phyloP scores from a whole-genome alignment of 345 rosid species.

The Citrus inodora region DNA sequence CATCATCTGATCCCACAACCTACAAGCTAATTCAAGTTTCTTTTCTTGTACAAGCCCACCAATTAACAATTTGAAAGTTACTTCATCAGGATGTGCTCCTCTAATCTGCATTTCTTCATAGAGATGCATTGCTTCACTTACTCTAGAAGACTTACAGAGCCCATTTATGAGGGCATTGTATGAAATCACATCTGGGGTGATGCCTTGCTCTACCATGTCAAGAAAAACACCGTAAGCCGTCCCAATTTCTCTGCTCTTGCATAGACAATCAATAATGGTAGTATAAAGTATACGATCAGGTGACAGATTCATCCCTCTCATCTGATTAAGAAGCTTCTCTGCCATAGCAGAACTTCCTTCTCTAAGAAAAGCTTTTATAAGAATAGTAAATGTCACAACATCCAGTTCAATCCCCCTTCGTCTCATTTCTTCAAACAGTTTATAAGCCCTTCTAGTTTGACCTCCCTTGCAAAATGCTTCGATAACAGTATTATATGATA shows the following conservation, averaged over 20 bases:
- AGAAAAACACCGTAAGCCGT: constrained; percentile 56
- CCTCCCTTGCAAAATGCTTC: constrained; percentile 51
- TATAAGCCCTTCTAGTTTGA: constrained; percentile 47
- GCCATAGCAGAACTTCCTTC: constrained; percentile 58
- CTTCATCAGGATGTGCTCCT: constrained; percentile 69
- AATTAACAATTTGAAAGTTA: constrained; percentile 79
- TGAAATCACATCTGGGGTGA: constrained; percentile 68
- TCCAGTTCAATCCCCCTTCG: constrained; percentile 56
- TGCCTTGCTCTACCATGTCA: constrained; percentile 74
- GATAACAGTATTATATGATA: constrained; percentile 81
- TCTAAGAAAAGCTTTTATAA: constrained; percentile 65
- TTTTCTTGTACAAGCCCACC: constrained; percentile 69
- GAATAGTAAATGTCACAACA: constrained; percentile 73
- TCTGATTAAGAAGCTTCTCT: constrained; percentile 65
- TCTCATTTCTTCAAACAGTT: constrained; percentile 70
- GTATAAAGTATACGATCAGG: constrained; percentile 81
- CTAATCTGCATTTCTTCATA: constrained; percentile 69
- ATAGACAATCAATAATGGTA: constrained; percentile 66
- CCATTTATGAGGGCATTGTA: constrained; percentile 82
- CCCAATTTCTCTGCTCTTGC: constrained; percentile 71
- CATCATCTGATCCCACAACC: constrained; percentile 98
- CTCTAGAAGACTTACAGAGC: constrained; percentile 62
- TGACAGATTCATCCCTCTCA: constrained; percentile 52
- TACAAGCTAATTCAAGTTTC: constrained; percentile 57
- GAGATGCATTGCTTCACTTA: constrained; percentile 56